A percentile compares a stretch with the other conserved stretches of the same genome.
Conservation (phyloP, 2,329 filamentous ascomycete genomes). For the Capronia epimyces region DNA sequence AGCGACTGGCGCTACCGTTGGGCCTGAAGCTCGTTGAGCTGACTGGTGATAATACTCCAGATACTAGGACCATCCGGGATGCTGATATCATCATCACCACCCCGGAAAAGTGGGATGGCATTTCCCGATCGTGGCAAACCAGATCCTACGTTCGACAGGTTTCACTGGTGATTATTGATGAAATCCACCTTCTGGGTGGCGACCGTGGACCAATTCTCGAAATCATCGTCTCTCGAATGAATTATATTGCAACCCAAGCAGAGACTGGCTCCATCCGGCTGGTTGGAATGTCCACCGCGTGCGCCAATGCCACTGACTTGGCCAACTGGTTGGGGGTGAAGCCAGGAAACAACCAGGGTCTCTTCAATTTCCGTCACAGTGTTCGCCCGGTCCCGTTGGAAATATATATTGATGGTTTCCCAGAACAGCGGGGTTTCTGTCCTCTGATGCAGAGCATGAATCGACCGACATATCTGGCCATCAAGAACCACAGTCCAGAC, state of each 20-base stretch:
- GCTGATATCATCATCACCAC: conserved; percentile 98
- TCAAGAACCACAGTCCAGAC: conserved; percentile 91
- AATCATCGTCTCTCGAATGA: conserved; percentile 92
- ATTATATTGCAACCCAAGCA: conserved; percentile 93
- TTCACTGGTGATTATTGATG: conserved; percentile 93
- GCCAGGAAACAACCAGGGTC: conserved; percentile 54
- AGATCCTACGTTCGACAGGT: conserved; percentile 94
- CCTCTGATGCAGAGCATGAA: conserved; percentile 99
- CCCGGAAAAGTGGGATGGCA: conserved; percentile 99
- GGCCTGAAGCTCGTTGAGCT: conserved; percentile 88
- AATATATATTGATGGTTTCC: conserved; percentile 96
- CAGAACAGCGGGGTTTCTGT: conserved; percentile 90
- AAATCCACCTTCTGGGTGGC: conserved; percentile 94
- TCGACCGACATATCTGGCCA: conserved; percentile 87
- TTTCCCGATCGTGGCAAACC: conserved; percentile 97
- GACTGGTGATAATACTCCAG: conserved; percentile 96
- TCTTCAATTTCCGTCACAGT: conserved; percentile 97
- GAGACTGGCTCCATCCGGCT: conserved; percentile 86
- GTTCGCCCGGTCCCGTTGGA: conserved; percentile 93
- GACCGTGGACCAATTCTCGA: conserved; percentile 96
- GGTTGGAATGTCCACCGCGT: conserved; percentile 98
- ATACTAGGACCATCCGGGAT: conserved; percentile 89
- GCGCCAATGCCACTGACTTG: conserved; percentile 88
- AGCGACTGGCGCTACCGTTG: conserved; percentile 72
- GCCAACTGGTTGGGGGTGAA: conserved; percentile 97